Percentiles rank a stretch among this genome's conserved stretches.
phyloP scores from a whole-genome alignment of 2,329 filamentous ascomycete species.

The Beauveria australis region DNA sequence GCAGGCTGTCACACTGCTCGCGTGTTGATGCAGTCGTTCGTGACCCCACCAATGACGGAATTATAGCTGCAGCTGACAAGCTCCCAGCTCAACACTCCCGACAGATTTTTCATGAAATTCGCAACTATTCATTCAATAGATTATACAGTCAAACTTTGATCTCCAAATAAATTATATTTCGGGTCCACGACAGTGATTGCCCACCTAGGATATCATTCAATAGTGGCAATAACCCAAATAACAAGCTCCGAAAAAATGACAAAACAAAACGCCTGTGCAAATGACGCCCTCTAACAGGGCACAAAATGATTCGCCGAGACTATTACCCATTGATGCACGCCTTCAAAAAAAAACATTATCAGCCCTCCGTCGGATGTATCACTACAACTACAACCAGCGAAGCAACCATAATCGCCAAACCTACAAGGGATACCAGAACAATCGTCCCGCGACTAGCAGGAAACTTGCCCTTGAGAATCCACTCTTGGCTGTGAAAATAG shows the following conservation, averaged over 20 bases:
- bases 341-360: neutral
- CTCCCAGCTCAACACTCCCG: no score
- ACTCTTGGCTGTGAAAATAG: slow-evolving; percentile 71
- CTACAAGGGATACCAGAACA: slow-evolving; percentile 57
- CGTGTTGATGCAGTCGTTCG: neutral
- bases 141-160: no score
- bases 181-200: neutral
- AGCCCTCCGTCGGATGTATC: slow-evolving; percentile 31
- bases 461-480: slow-evolving; percentile 73
- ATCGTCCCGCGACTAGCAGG: slow-evolving; percentile 71
- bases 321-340: neutral
- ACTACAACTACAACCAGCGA: slow-evolving; percentile 53
- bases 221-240: neutral
- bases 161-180: neutral
- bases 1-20: neutral
- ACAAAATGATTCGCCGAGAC: neutral
- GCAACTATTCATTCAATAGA: neutral
- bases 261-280: neutral
- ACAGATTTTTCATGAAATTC: neutral
- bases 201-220: neutral
- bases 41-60: slow-evolving; percentile 11
- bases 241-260: neutral
- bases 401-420: slow-evolving; percentile 53
- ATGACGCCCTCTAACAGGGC: neutral
- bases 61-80: neutral